phyloP scores from a whole-genome alignment of 208 protist genomes.

The Wallacemonas rigidus region DNA sequence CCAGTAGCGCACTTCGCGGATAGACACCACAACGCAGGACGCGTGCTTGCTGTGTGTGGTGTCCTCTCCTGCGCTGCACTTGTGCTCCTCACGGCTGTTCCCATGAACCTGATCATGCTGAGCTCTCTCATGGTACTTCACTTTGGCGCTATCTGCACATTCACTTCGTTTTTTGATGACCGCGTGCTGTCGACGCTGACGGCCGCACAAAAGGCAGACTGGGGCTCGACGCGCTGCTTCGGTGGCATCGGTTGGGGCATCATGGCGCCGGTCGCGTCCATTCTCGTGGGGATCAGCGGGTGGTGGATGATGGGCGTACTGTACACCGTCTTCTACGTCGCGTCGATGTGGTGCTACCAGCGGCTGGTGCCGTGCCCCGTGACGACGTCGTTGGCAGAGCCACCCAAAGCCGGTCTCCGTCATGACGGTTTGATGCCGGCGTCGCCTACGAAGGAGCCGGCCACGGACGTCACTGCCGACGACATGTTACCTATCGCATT shows the following conservation, averaged over 20 bases:
- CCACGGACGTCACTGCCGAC: background rate
- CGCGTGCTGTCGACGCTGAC: constrained; percentile 23
- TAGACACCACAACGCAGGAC: constrained; percentile 16
- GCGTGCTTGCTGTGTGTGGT: constrained; percentile 9
- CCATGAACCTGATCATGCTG: constrained; percentile 7
- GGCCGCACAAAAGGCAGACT: constrained; percentile 22
- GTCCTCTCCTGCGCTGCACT: constrained; percentile 8
- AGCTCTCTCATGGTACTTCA: constrained; percentile 21
- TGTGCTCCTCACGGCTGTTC: background rate
- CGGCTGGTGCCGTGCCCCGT: background rate
- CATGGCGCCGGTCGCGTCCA: constrained; percentile 4
- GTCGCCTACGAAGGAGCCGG: background rate
- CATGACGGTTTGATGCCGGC: background rate
- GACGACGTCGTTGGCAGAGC: constrained; percentile 17
- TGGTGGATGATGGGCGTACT: constrained; percentile 6
- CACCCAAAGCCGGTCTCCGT: no score
- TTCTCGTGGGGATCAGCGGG: constrained; percentile 1
- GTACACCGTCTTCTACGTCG: background rate
- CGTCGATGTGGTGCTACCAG: constrained; percentile 9
- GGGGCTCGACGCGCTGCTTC: constrained; percentile 17
- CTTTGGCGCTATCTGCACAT: constrained; percentile 18
- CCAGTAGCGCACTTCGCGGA: constrained; percentile 28
- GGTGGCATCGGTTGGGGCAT: constrained; percentile 20
- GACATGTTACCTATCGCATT: background rate
- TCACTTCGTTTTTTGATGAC: constrained; percentile 28